phyloP scores from a whole-genome alignment of 805 yeast species.

The Yueomyces sinensis region DNA sequence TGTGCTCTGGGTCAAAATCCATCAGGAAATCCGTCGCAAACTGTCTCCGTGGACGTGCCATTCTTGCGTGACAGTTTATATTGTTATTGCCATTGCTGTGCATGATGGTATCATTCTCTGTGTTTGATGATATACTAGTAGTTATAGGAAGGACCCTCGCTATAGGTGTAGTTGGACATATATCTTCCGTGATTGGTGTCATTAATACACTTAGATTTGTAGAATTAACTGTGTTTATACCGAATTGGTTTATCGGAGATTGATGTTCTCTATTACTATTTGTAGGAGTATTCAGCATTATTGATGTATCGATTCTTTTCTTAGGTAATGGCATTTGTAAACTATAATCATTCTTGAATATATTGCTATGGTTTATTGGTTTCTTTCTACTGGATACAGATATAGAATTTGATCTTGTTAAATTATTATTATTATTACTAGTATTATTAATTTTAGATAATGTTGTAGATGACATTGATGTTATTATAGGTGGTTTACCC shows the following conservation, averaged over 20 bases:
- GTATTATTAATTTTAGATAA: constrained; percentile 7
- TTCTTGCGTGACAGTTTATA: no score
- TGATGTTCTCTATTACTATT: no score
- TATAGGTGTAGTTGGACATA: background rate
- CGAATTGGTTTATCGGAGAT: constrained; percentile 39
- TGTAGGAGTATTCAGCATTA: no score
- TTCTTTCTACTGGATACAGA: background rate
- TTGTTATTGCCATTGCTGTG: no score
- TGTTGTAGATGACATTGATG: constrained; percentile 8
- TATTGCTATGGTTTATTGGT: background rate
- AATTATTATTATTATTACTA: constrained; percentile 6
- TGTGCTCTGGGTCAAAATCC: constrained; percentile 13
- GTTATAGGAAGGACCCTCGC: background rate
- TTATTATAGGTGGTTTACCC: constrained; percentile 23
- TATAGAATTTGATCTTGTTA: constrained; percentile 4
- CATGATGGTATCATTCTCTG: no score
- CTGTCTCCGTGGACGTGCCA: constrained; percentile 17
- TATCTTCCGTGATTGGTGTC: constrained; percentile 68
- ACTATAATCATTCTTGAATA: background rate
- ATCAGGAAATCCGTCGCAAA: constrained; percentile 17
- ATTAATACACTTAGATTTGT: constrained; percentile 39
- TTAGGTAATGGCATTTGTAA: constrained; percentile 65
- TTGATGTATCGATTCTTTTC: background rate
- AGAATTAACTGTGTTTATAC: constrained; percentile 42
- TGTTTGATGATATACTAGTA: background rate